Percentiles rank a stretch among this genome's conserved stretches.
Conservation (phyloP, 306 rosid species). For the Acacia confusa region DNA sequence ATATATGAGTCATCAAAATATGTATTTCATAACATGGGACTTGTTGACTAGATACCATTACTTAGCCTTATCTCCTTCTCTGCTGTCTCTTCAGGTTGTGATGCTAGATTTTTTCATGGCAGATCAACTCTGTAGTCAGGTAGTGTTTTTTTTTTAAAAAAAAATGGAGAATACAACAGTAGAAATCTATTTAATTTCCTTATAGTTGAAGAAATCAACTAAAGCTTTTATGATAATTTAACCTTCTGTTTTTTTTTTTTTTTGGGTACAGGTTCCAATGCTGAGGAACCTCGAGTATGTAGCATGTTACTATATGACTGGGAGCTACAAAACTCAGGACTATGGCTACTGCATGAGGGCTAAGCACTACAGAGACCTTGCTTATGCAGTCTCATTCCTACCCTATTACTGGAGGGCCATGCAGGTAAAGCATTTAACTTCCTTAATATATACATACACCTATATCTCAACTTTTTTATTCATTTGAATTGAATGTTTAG, state of each 20-base stretch:
- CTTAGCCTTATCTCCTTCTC: neutral
- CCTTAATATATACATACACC: neutral
- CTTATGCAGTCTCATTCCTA: conserved; percentile 89
- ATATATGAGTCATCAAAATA: neutral
- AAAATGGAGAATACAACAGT: neutral
- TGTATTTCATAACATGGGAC: neutral
- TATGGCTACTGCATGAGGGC: conserved; percentile 81
- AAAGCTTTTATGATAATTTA: neutral
- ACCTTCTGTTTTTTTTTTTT: conserved; percentile 15
- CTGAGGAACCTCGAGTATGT: conserved; percentile 83
- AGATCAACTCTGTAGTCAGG: conserved; percentile 99
- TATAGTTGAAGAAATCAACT: neutral
- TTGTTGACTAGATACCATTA: neutral
- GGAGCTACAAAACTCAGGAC: conserved; percentile 93
- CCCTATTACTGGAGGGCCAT: conserved; percentile 99
- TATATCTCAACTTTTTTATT: neutral
- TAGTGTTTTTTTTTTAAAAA: conserved; percentile 21
- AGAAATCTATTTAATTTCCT: neutral
- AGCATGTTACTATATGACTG: conserved; percentile 92
- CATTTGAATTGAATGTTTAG: neutral
- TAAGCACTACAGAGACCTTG: conserved; percentile 74
- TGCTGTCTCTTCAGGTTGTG: conserved; percentile 62
- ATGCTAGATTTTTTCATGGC: conserved; percentile 99
- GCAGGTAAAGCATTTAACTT: conserved; percentile 59
- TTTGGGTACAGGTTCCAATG: conserved; percentile 82